phyloP scores from a whole-genome alignment of 495 filamentous ascomycete genomes.

The Penicillium alfredii region DNA sequence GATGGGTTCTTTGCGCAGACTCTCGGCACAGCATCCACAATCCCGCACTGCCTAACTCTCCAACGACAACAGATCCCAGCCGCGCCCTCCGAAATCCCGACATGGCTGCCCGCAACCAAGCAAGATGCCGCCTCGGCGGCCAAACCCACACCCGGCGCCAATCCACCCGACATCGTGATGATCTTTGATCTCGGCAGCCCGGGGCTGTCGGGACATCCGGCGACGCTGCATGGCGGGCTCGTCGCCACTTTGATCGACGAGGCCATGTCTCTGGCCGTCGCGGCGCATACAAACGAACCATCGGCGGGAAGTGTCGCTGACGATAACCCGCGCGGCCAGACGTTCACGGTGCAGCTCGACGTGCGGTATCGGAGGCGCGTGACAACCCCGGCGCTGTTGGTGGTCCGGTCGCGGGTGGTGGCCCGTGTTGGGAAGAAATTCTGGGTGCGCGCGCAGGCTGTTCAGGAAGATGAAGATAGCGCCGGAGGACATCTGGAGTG shows the following conservation, averaged over 20 bases:
- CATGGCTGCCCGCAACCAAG: conserved; percentile 31
- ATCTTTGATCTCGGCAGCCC: conserved; percentile 29
- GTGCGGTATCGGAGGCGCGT: conserved; percentile 35
- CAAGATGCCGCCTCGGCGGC: conserved; percentile 19
- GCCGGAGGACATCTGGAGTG: conserved; percentile 26
- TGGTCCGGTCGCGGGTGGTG: conserved; percentile 31
- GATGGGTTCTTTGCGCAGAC: conserved; percentile 37
- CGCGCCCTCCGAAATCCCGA: conserved; percentile 17
- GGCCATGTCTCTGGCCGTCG: conserved; percentile 39
- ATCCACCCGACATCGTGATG: conserved; percentile 36
- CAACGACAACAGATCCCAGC: conserved; percentile 23
- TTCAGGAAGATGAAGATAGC: conserved; percentile 32
- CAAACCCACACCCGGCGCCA: conserved; percentile 17
- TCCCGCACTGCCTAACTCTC: conserved; percentile 35
- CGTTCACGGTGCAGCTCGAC: conserved; percentile 39
- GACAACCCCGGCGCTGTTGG: conserved; percentile 25
- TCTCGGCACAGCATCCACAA: conserved; percentile 30
- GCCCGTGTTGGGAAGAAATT: conserved; percentile 33
- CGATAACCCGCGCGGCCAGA: conserved; percentile 24
- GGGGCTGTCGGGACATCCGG: conserved; percentile 36
- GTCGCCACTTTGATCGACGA: conserved; percentile 69
- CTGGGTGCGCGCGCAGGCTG: conserved; percentile 37
- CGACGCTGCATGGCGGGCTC: conserved; percentile 42
- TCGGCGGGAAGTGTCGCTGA: not conserved
- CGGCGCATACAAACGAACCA: conserved; percentile 30